Conservation (phyloP, 1,139 yeast genomes). For the Fermentozyma sake region DNA sequence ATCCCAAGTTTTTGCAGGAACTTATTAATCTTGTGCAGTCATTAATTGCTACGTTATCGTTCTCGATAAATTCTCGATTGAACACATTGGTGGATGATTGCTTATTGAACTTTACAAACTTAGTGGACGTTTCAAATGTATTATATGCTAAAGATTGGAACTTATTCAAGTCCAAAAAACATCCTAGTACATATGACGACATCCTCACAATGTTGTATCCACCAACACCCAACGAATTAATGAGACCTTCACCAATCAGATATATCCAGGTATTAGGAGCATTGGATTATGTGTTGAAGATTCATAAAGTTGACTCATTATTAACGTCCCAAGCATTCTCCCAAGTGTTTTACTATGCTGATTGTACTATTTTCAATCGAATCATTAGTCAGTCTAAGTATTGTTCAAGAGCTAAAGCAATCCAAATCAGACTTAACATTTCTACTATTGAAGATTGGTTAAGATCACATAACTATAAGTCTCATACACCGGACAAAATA, state of each 20-base stretch:
- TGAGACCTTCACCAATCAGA: constrained; percentile 83
- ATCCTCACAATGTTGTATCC: constrained; percentile 68
- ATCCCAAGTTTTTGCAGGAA: constrained; percentile 60
- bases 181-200: constrained; percentile 56
- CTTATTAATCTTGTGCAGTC: constrained; percentile 55
- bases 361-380: constrained; percentile 68
- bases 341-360: constrained; percentile 75
- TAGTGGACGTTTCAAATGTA: constrained; percentile 58
- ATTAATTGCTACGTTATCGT: constrained; percentile 57
- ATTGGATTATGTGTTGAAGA: constrained; percentile 73
- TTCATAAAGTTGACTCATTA: constrained; percentile 75
- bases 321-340: constrained; percentile 74
- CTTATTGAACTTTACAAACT: constrained; percentile 56
- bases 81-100: constrained; percentile 57
- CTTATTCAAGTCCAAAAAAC: constrained; percentile 53
- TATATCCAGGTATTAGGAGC: constrained; percentile 88
- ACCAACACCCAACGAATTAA: constrained; percentile 56
- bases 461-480: constrained; percentile 66
- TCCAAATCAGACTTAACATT: constrained; percentile 81
- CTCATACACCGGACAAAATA: constrained; percentile 27
- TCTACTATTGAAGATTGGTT: constrained; percentile 94
- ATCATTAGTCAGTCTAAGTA: constrained; percentile 62
- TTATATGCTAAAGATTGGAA: constrained; percentile 75
- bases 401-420: constrained; percentile 77
- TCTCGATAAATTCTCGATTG: constrained; percentile 60